A percentile compares a stretch with the other conserved stretches of the same genome.
phyloP scores from a whole-genome alignment of 2,329 filamentous ascomycete genomes.

The Aspergillus sp. region DNA sequence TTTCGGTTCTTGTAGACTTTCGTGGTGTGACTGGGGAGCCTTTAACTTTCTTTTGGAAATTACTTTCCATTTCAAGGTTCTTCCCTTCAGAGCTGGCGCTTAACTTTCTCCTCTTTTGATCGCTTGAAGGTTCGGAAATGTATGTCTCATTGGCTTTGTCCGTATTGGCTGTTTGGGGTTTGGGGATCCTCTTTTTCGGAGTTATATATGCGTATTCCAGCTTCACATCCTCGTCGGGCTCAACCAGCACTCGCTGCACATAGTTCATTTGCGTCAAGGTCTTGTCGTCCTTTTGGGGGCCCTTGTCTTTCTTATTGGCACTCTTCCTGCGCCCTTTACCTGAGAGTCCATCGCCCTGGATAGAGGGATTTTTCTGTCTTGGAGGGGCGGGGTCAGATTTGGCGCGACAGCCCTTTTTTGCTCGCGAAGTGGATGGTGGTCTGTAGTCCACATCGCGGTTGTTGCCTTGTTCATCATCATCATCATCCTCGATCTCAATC shows the following conservation, averaged over 20 bases:
- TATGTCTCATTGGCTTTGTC: background rate
- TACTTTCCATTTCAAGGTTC: background rate
- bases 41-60: background rate
- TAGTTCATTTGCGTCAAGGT: conserved; percentile 47
- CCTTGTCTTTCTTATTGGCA: conserved; percentile 22
- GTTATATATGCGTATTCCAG: conserved; percentile 33
- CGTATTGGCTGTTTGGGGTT: background rate
- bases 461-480: conserved; percentile 23
- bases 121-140: conserved; percentile 5
- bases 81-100: conserved; percentile 10
- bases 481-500: conserved; percentile 27
- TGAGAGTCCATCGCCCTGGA: conserved; percentile 7
- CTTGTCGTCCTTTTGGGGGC: conserved; percentile 30
- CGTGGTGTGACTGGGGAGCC: conserved; percentile 32
- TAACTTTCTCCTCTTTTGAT: conserved; percentile 25
- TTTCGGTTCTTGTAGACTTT: conserved; percentile 32
- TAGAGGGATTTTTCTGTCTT: conserved; percentile 18
- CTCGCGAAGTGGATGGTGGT: conserved; percentile 12
- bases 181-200: conserved; percentile 15
- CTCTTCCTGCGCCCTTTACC: conserved; percentile 24
- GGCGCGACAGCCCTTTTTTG: conserved; percentile 11
- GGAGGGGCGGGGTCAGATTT: conserved; percentile 13
- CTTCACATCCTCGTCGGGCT: conserved; percentile 35
- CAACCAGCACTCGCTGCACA: conserved; percentile 36
- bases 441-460: conserved; percentile 25